Evolutionary conservation across 805 yeast genomes (phyloP), one percentile per base, ranked within the genome.

Genomic region (Schizosaccharomyces japonicus): DNA sequence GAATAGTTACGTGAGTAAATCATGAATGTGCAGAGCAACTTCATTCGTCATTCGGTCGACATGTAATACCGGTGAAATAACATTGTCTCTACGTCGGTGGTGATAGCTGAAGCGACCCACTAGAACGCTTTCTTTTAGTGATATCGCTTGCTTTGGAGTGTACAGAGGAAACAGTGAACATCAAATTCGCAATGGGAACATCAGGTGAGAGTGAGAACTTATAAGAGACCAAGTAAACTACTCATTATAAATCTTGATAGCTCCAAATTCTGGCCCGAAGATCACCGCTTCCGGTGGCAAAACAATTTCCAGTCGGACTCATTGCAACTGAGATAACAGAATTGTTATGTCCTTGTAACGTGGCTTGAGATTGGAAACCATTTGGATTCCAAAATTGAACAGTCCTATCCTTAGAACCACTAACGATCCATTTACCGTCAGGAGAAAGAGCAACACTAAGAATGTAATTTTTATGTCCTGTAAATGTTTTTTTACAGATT

Each of bases 281-380:
- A 65, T 87, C 96, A 61, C 96, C 98, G 63, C 83, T 73, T 49
- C 96, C 96, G 11, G 96, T 85, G 48, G 96, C 96, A 68, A 87
- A 87, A 56, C 82, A 76, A 44, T 92, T 87, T 52, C 82, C 77
- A 52, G 75, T 76, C 55, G 84, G 83, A 21, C 90, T 76, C 21
- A 90, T 94, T 45, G 94, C 84, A 36, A 87, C 96, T 49, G 87
- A 77, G 55, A 87, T 87, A 44, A 87, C 96, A 7, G 94, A 80
- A 67, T 87, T 87, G 60, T 90, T 76, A 63, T 87, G 96, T 30
- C 96, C 95, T 67, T 84, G 95, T 56, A 87, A 70, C 94, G 85
- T 83, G 58, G 87, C 70, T 63, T 83, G 75, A 48, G 94, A 93
- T 63, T 82, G 85, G 52, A 95, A 95, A 11, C 85, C 73, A 44